phyloP scores from a whole-genome alignment of 176 grass and related monocot species.

The Carex kokanica region DNA sequence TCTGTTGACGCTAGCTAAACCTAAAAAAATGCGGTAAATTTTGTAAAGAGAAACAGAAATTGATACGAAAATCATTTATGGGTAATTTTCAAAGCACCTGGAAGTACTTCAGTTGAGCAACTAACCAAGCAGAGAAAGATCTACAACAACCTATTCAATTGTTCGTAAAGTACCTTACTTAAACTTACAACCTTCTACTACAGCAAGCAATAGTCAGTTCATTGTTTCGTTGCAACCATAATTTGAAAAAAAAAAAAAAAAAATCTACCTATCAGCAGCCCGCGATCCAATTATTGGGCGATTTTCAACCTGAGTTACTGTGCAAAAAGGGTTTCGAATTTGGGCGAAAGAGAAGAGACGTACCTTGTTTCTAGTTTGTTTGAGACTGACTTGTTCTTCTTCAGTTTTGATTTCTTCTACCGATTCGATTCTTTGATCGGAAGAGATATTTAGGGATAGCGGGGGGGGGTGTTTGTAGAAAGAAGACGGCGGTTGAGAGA shows the following conservation, averaged over 20 bases:
- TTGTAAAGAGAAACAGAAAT: not conserved
- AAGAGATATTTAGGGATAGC: not conserved
- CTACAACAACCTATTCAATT: slow-evolving; percentile 17
- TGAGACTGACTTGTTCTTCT: not conserved
- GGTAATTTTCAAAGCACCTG: not conserved
- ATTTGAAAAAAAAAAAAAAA: not conserved
- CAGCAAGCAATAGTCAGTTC: not conserved
- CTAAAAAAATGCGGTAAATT: not conserved
- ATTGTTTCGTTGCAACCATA: not conserved
- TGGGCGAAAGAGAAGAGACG: not conserved
- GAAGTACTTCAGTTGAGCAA: not conserved
- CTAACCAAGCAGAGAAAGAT: not conserved
- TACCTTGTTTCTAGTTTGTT: not conserved
- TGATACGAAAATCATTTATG: not conserved
- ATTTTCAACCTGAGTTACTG: not conserved
- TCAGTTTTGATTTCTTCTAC: not conserved
- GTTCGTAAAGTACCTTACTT: not conserved
- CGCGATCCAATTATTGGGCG: not conserved
- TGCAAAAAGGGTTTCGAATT: not conserved
- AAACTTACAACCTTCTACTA: not conserved
- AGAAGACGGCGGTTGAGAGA: not conserved
- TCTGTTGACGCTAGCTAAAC: slow-evolving; percentile 1
- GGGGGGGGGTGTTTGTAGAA: not conserved
- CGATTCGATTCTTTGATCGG: not conserved
- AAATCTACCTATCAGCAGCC: not conserved